Evolutionary conservation across 192 early-diverging fungal genomes (phyloP).

Genomic region (Coemansia sp.): DNA sequence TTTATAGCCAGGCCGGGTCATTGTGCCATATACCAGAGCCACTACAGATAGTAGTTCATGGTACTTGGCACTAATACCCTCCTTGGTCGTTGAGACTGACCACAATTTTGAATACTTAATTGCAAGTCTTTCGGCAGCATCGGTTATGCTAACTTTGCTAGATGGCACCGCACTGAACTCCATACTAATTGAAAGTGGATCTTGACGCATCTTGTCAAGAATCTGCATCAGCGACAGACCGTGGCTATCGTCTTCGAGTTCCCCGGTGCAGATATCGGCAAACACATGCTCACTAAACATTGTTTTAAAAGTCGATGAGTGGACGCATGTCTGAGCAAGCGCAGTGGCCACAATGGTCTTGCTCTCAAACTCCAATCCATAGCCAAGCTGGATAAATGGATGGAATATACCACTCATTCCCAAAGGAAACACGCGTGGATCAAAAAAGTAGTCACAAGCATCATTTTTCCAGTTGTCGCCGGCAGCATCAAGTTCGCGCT

Average conservation of each 20-base stretch:
- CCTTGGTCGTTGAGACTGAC: constrained; percentile 27
- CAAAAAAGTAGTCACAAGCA: constrained; percentile 49
- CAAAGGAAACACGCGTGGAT: constrained; percentile 43
- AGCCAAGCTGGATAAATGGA: constrained; percentile 63
- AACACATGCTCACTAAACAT: constrained; percentile 19
- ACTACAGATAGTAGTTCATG: constrained; percentile 42
- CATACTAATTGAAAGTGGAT: constrained; percentile 23
- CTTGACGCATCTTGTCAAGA: constrained; percentile 30
- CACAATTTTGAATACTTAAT: constrained; percentile 46
- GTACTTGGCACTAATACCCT: constrained; percentile 38
- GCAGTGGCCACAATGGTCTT: constrained; percentile 55
- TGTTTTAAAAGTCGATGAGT: not conserved
- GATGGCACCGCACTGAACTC: constrained; percentile 1
- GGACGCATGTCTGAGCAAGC: constrained; percentile 53
- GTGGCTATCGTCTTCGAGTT: not conserved
- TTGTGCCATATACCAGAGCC: constrained; percentile 38
- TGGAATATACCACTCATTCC: constrained; percentile 56
- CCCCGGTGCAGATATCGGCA: constrained; percentile 11
- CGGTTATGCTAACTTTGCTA: not conserved
- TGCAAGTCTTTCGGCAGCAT: constrained; percentile 10
- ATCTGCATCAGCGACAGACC: constrained; percentile 38
- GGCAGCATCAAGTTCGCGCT: constrained; percentile 36
- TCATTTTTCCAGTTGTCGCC: constrained; percentile 41
- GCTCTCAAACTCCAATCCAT: constrained; percentile 61
- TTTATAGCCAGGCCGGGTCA: constrained; percentile 25